Percentiles rank a stretch among this genome's conserved stretches.
Conservation (phyloP, 805 yeast species). For the Komagataella kurtzmanii region DNA sequence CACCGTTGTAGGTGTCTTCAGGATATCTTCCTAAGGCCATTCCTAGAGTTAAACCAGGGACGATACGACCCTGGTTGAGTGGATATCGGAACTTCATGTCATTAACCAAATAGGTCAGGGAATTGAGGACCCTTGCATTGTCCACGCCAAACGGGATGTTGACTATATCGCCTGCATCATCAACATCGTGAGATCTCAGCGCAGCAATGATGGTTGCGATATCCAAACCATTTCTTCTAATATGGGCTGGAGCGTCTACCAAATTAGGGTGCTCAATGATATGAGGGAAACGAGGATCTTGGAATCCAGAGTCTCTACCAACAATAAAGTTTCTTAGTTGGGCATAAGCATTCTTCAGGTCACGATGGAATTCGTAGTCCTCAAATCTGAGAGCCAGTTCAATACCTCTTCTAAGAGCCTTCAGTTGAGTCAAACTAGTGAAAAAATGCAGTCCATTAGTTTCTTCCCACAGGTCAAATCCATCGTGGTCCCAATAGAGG, state of each 20-base stretch:
- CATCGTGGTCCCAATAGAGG: constrained; percentile 43
- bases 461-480: constrained; percentile 96
- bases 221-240: constrained; percentile 61
- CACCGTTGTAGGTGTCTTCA: constrained; percentile 80
- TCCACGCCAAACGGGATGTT: constrained; percentile 51
- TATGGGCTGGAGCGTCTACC: constrained; percentile 12
- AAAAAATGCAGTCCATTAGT: constrained; percentile 63
- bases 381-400: constrained; percentile 17
- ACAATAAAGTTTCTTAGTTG: constrained; percentile 24
- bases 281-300: constrained; percentile 29
- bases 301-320: constrained; percentile 24
- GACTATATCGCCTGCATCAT: constrained; percentile 16
- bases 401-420: constrained; percentile 51
- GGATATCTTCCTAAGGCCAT: constrained; percentile 86
- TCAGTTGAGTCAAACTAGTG: constrained; percentile 62
- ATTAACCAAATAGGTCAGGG: constrained; percentile 45
- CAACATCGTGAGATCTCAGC: constrained; percentile 30
- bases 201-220: constrained; percentile 51
- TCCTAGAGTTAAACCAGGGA: constrained; percentile 23
- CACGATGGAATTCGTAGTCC: constrained; percentile 13
- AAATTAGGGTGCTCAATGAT: constrained; percentile 57
- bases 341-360: constrained; percentile 16
- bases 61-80: constrained; percentile 41
- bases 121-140: constrained; percentile 44
- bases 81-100: constrained; percentile 72